A percentile compares a stretch with the other conserved stretches of the same genome.
These are phyloP conservation scores for Cerioporus squamosus DNA, from an alignment of 1,284 basidiomycete species.

Conservation along the genomic window DNA sequence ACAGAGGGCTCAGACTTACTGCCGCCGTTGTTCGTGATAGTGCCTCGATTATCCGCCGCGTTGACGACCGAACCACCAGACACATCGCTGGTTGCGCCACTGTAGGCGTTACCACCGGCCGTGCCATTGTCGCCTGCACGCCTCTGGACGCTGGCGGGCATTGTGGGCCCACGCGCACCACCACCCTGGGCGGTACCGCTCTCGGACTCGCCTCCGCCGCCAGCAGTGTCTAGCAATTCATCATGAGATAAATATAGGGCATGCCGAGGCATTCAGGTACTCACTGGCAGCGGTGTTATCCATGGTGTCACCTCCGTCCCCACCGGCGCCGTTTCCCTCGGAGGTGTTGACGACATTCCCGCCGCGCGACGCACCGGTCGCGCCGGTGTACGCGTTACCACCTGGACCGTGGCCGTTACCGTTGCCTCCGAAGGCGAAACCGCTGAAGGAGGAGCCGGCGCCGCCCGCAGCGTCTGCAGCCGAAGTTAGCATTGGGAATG, in stretches of 20 bases:
- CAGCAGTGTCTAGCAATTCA: constrained; percentile 22
- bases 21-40: constrained; percentile 13
- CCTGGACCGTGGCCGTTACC: constrained; percentile 28
- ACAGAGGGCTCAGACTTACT: constrained; percentile 9
- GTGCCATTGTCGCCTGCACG: constrained; percentile 26
- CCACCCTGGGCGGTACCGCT: constrained; percentile 32
- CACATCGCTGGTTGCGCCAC: constrained; percentile 25
- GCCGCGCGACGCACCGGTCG: constrained; percentile 28
- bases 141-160: constrained; percentile 4
- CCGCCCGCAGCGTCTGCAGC: constrained; percentile 22
- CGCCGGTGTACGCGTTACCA: constrained; percentile 29
- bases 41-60: constrained; percentile 13
- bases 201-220: constrained; percentile 29
- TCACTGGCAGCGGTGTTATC: constrained; percentile 25
- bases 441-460: constrained; percentile 28
- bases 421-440: constrained; percentile 27
- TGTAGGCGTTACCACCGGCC: constrained; percentile 30
- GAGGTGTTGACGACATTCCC: constrained; percentile 23
- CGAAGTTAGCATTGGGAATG: background rate
- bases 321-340: constrained; percentile 5
- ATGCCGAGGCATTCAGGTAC: background rate
- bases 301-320: constrained; percentile 3
- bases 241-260: background rate
- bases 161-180: constrained; percentile 13
- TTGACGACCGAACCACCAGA: constrained; percentile 30